Conservation (phyloP, 345 rosid genomes). For the Gossypium raimondii region DNA sequence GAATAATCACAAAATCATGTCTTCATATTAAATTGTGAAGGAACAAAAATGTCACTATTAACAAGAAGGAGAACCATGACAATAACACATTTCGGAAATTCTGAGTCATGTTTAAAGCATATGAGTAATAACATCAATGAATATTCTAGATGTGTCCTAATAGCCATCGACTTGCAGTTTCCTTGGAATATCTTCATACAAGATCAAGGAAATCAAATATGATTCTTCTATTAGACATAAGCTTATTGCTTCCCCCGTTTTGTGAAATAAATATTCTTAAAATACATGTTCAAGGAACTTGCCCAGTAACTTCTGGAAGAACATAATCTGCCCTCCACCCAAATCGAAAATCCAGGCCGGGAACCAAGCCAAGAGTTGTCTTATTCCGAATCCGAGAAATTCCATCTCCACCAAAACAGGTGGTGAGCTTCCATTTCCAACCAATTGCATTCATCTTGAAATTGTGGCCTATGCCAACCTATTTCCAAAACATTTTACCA, state of each 20-base stretch:
- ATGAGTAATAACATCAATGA: neutral
- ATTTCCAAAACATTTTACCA: constrained; percentile 5
- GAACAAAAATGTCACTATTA: neutral
- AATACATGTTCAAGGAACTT: constrained; percentile 29
- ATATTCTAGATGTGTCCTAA: neutral
- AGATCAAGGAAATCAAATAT: constrained; percentile 19
- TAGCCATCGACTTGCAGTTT: neutral
- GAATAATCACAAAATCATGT: neutral
- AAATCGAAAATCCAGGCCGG: constrained; percentile 80
- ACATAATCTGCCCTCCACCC: constrained; percentile 93
- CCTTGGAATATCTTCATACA: constrained; percentile 4
- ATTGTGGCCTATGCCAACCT: constrained; percentile 87
- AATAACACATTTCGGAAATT: neutral
- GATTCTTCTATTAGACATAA: neutral
- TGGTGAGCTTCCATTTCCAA: constrained; percentile 89
- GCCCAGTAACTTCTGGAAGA: constrained; percentile 83
- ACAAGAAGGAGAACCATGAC: neutral
- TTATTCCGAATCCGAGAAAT: constrained; percentile 74
- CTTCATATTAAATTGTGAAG: constrained; percentile 1
- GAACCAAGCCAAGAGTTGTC: constrained; percentile 70
- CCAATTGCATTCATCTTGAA: constrained; percentile 69
- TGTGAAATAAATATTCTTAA: neutral
- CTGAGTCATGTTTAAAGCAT: neutral
- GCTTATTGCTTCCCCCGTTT: neutral
- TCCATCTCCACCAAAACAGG: constrained; percentile 88